Conservation (phyloP, 2,329 filamentous ascomycete genomes). For the Hypomyces rosellus region DNA sequence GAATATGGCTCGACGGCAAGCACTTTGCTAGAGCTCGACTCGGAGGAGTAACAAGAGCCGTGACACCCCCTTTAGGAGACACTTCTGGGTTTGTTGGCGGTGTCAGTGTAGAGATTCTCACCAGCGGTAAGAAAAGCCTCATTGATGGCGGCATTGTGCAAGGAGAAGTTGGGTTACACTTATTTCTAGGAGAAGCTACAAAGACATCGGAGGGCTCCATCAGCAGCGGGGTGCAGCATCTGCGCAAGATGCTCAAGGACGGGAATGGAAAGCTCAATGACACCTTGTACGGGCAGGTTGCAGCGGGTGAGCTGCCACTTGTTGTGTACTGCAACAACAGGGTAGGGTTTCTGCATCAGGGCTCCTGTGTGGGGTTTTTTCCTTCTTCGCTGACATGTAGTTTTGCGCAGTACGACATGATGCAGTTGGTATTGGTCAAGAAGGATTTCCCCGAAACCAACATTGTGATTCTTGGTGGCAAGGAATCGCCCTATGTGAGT, state of each 20-base stretch:
- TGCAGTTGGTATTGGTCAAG: conserved; percentile 34
- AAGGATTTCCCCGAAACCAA: conserved; percentile 27
- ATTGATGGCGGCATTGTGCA: conserved; percentile 35
- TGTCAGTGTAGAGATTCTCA: conserved; percentile 20
- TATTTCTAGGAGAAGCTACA: conserved; percentile 26
- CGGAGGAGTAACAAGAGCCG: conserved; percentile 37
- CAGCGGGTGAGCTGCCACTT: conserved; percentile 32
- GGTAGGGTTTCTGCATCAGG: conserved; percentile 17
- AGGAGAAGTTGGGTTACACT: conserved; percentile 36
- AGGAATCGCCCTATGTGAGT: conserved; percentile 32
- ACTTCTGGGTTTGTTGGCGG: conserved; percentile 29
- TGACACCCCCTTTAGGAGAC: conserved; percentile 31
- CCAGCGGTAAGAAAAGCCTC: conserved; percentile 9
- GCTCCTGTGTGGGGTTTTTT: not conserved
- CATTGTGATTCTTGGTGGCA: conserved; percentile 33
- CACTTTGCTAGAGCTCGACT: conserved; percentile 34
- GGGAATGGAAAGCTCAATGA: conserved; percentile 28
- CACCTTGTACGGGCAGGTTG: conserved; percentile 30
- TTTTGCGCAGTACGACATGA: conserved; percentile 30
- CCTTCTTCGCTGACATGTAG: not conserved
- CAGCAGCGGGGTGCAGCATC: conserved; percentile 22
- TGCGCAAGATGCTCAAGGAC: conserved; percentile 30
- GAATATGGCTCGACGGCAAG: conserved; percentile 34
- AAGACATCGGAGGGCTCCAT: conserved; percentile 21
- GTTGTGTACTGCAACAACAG: conserved; percentile 34